phyloP scores from a whole-genome alignment of 345 rosid species.

The Camelina neglecta region DNA sequence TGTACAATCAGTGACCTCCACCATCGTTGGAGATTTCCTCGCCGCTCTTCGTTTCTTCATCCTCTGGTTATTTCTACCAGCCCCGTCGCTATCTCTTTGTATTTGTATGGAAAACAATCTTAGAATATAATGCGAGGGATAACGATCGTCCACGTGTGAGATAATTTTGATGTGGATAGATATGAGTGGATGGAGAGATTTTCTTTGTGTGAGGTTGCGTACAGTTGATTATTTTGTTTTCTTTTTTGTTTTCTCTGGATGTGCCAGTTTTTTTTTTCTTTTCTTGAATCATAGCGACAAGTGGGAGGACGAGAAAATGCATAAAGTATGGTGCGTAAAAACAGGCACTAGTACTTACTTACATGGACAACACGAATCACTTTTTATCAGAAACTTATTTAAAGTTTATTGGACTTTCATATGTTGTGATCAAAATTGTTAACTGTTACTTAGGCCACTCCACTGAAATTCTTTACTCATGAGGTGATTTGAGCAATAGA shows the following conservation, averaged over 20 bases:
- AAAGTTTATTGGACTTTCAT: too few species aligned
- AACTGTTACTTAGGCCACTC: too few species aligned
- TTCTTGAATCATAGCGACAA: neutral
- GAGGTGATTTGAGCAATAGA: too few species aligned
- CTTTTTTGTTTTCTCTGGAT: accelerated
- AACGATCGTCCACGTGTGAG: neutral
- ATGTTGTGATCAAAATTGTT: too few species aligned
- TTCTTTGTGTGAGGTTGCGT: neutral
- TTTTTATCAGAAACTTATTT: too few species aligned
- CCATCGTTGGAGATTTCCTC: conserved; percentile 31
- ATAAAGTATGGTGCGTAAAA: conserved; percentile 8
- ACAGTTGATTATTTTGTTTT: conserved; percentile 15
- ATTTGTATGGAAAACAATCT: conserved; percentile 16
- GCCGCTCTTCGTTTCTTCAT: conserved; percentile 36
- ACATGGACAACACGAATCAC: too few species aligned
- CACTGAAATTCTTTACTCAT: too few species aligned
- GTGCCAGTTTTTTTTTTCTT: too few species aligned
- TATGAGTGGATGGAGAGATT: neutral
- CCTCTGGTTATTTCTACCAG: neutral
- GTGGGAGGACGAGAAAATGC: conserved; percentile 28
- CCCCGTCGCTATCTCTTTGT: conserved; percentile 21
- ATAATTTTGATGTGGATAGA: neutral
- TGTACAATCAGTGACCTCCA: conserved; percentile 2
- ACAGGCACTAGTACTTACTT: neutral
- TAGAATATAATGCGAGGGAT: neutral